Evolutionary conservation across 805 yeast genomes (phyloP).

Genomic region (Candida jianshihensis): DNA sequence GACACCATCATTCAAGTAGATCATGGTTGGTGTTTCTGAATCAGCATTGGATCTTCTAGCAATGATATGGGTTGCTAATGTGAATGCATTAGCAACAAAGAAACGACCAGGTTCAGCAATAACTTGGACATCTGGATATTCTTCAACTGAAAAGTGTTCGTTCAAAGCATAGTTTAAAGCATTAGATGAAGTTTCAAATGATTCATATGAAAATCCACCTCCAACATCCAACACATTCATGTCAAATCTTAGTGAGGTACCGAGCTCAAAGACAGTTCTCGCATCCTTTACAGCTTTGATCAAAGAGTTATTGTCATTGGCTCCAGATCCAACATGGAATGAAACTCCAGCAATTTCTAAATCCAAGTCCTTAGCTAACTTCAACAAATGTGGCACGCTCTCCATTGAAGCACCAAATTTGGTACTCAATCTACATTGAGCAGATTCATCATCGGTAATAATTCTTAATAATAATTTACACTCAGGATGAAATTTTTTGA

Average conservation of each 20-base stretch:
- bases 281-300: conserved; percentile 70
- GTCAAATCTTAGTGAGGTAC: conserved; percentile 35
- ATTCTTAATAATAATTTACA: conserved; percentile 73
- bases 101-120: conserved; percentile 96
- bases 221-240: conserved; percentile 76
- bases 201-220: conserved; percentile 76
- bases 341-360: conserved; percentile 79
- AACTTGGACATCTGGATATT: conserved; percentile 31
- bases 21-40: conserved; percentile 45
- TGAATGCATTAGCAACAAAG: conserved; percentile 78
- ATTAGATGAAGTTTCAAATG: conserved; percentile 52
- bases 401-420: conserved; percentile 79
- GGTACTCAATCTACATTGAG: conserved; percentile 79
- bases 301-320: conserved; percentile 62
- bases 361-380: conserved; percentile 51
- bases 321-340: conserved; percentile 95
- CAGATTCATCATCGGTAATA: conserved; percentile 81
- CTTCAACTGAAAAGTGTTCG: conserved; percentile 46
- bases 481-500: conserved; percentile 58
- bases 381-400: conserved; percentile 47
- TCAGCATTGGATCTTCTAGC: conserved; percentile 51
- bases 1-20: conserved; percentile 90
- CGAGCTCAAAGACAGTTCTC: conserved; percentile 57
- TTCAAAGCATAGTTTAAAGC: conserved; percentile 52
- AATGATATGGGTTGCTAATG: conserved; percentile 76